Base-by-base conservation (phyloP, 805 yeast genomes). In the Monosporozyma solicola region DNA sequence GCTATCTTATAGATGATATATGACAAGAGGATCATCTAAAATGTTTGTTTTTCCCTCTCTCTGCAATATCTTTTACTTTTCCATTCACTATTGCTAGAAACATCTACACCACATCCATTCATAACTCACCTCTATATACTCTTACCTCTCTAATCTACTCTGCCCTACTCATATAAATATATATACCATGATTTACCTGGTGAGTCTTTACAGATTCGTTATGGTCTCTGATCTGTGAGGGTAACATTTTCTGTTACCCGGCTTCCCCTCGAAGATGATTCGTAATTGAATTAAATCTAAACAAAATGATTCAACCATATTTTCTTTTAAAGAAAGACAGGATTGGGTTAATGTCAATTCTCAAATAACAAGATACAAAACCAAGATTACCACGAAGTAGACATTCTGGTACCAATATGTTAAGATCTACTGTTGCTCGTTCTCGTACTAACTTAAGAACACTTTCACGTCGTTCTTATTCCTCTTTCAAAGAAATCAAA, bases 401-500 rank as follows among this genome's bases (percentile, higher is more conserved):
- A 39, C 24, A 22, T 39, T 22, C 43, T 39, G 43, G 43, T 39
- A 39, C 41, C 39, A 41, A 31, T 15, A 59, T 57, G 63, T 54
- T 62, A 52, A 60, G 64, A 59, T 54, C 61, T 15, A 48, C 63
- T 16, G 53, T 56, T 48, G 49, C 50, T 29, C 56, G 56, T 45
- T 47, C 58, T 31, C 56, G 60, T 43, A 44, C 58, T 43, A 50
- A 58, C 41, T 31, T 53, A 9, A 47, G 48, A 13, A 50, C 61
- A 43, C 48, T 61, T 41, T 44, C 60, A 47, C 61, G 64, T 51
- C 67, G 70, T 57, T 55, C 60, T 58, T 70, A 70, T 59, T 64
- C 73, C 50, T 65, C 76, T 61, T 96, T 91, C 82, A 94, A 94
- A 75, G 97, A 92, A 70, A 80, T 92, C 68, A 89, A 87, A 74